phyloP scores from a whole-genome alignment of 2,329 filamentous ascomycete species.

The Fusarium paranaense region DNA sequence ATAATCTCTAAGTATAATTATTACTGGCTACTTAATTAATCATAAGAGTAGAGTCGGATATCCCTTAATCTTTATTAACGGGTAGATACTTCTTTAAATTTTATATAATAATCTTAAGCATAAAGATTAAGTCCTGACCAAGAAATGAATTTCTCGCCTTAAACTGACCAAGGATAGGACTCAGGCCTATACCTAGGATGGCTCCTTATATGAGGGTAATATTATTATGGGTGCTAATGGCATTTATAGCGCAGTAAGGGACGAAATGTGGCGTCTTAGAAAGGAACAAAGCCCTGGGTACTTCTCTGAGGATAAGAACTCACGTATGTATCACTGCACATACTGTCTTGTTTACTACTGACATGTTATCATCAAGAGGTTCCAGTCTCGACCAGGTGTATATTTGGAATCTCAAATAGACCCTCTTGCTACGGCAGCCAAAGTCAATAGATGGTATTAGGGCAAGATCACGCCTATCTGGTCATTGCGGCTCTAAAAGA shows the following conservation, averaged over 20 bases:
- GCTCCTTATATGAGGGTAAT: neutral
- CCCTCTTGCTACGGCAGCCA: neutral
- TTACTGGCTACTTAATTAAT: neutral
- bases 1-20: neutral
- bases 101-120: neutral
- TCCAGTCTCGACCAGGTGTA: slow-evolving; percentile 3
- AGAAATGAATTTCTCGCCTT: neutral
- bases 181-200: neutral
- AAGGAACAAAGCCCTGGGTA: neutral
- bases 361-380: neutral
- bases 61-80: slow-evolving; percentile 11
- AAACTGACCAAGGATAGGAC: neutral
- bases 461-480: neutral
- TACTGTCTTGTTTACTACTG: neutral
- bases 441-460: neutral
- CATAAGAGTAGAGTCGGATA: neutral
- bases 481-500: neutral
- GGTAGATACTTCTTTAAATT: neutral
- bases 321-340: neutral
- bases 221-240: slow-evolving; percentile 18
- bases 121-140: neutral
- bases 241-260: slow-evolving; percentile 4
- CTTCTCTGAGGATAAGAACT: neutral
- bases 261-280: neutral
- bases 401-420: slow-evolving; percentile 20